A percentile compares a stretch with the other conserved stretches of the same genome.
phyloP scores from a whole-genome alignment of 345 rosid genomes.

The Acer saccharum region DNA sequence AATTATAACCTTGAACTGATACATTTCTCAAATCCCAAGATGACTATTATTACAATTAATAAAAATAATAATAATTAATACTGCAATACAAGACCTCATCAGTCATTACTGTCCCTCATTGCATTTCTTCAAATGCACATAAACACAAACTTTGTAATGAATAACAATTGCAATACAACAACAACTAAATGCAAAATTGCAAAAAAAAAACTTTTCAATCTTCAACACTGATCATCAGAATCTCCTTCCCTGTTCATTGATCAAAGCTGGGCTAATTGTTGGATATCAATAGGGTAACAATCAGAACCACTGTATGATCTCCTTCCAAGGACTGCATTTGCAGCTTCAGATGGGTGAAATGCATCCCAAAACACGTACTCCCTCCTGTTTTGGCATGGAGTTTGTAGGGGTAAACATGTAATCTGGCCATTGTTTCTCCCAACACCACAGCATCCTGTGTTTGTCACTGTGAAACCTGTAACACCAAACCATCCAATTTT shows the following conservation, averaged over 20 bases:
- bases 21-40: too few species aligned
- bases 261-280: conserved; percentile 54
- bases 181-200: too few species aligned
- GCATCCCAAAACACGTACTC: conserved; percentile 76
- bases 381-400: conserved; percentile 56
- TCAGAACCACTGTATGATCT: conserved; percentile 62
- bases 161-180: too few species aligned
- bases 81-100: too few species aligned
- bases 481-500: not conserved
- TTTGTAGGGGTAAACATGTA: conserved; percentile 64
- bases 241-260: not conserved
- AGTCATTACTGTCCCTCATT: too few species aligned
- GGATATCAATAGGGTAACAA: conserved; percentile 61
- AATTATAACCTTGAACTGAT: too few species aligned
- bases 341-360: conserved; percentile 68
- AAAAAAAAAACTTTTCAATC: not conserved
- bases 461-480: conserved; percentile 58
- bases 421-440: conserved; percentile 83
- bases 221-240: not conserved
- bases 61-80: too few species aligned
- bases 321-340: conserved; percentile 47
- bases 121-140: too few species aligned
- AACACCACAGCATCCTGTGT: conserved; percentile 72
- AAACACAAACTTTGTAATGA: too few species aligned
- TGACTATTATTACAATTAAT: too few species aligned